These are phyloP conservation scores for Diaporthe batatas DNA, from an alignment of 2,329 filamentous ascomycete species.

Conservation along the genomic window DNA sequence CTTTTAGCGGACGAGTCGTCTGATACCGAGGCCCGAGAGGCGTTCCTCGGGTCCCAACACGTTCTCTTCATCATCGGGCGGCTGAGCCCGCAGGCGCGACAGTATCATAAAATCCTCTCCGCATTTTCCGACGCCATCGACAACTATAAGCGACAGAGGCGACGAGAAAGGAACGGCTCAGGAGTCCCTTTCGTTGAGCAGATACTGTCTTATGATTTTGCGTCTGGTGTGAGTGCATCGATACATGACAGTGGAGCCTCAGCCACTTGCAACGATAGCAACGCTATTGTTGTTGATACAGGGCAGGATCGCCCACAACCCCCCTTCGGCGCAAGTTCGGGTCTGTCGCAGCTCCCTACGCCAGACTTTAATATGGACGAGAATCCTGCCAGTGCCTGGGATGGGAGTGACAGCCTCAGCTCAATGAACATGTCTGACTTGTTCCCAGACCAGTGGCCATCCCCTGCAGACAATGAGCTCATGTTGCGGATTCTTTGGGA, in stretches of 20 bases:
- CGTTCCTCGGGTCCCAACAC: conserved; percentile 39
- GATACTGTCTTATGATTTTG: conserved; percentile 35
- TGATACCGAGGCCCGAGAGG: conserved; percentile 41
- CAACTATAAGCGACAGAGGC: conserved; percentile 32
- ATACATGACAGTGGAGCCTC: background rate
- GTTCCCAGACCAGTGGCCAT: conserved; percentile 31
- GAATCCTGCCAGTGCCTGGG: conserved; percentile 12
- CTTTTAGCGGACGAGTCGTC: conserved; percentile 41
- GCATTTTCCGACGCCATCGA: conserved; percentile 43
- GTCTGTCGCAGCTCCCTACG: conserved; percentile 17
- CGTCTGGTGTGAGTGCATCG: conserved; percentile 23
- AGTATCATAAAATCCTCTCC: conserved; percentile 43
- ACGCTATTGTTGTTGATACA: background rate
- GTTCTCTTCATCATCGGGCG: conserved; percentile 26
- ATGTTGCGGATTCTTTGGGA: conserved; percentile 39
- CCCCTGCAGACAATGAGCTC: conserved; percentile 31
- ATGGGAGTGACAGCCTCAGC: conserved; percentile 32
- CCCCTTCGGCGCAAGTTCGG: background rate
- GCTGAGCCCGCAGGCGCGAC: conserved; percentile 44
- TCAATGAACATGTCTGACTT: conserved; percentile 31
- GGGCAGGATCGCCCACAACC: background rate
- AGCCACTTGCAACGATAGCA: too few relatives aligned
- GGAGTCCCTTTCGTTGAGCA: conserved; percentile 31
- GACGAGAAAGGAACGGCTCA: conserved; percentile 3
- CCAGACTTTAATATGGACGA: conserved; percentile 28